Base-by-base conservation (phyloP, 352 stramenopile species). In the Globisporangium yorkense region DNA sequence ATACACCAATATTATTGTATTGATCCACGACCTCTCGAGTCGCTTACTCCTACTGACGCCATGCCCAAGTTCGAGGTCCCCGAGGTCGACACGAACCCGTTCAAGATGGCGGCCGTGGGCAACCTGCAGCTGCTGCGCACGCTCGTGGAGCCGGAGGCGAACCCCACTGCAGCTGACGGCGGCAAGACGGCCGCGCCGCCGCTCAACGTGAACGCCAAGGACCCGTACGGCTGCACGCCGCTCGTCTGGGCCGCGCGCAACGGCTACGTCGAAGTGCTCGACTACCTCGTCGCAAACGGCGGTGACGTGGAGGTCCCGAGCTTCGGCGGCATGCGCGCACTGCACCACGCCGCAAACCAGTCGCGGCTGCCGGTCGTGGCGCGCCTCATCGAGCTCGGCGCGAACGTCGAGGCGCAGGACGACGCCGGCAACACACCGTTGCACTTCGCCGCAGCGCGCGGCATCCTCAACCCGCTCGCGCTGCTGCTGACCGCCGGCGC, bases 321-420 rank as follows among this genome's bases (percentile, higher is more conserved):
- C 54, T 96, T 94, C 52, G 87, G 84, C 5, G 77, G 84, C 2
- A 77, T 97, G 70, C 79, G 80, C 16, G 75, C 86, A 20, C 64
- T 96, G 8, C 87, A 96, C 51, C 87, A 96, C 66, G 84, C 87
- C 5, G 72, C 82, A n/a, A 96, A 95, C 65, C 82, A 94, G 67
- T 79, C 79, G 29, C 68, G 79, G 0, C 49, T 93, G 47, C 57
- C 72, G 5, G 68, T 91, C 24, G 75, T 89, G 3, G 67, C 76
- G 35, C 71, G 75, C 0, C 74, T 97, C 10, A 63, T 97, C 20
- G 80, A 94, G 49, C 67, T 92, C 27, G 87, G 88, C 27, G 82
- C 77, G 24, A 78, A 74, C 55, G 70, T 88, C 29, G 87, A 96
- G 13, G 68, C 72, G 31, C 87, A 84, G 47, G 88, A 97, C 71